phyloP scores from a whole-genome alignment of 331 rosid genomes.

The Saraca asoca region DNA sequence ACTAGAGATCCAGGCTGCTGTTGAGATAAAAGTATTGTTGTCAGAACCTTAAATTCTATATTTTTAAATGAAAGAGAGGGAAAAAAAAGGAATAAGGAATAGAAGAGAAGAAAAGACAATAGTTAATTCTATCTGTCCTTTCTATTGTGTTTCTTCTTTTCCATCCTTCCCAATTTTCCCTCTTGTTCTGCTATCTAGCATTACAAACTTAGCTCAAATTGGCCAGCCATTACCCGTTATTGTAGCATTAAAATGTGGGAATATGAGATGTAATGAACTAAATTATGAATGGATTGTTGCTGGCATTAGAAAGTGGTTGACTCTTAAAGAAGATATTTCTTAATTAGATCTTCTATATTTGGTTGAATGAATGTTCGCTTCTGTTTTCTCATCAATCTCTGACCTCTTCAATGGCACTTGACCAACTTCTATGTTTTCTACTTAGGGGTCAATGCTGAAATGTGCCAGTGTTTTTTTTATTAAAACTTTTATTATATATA shows the following conservation, averaged over 20 bases:
- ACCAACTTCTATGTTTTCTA: slow-evolving; percentile 28
- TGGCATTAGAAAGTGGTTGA: slow-evolving; percentile 24
- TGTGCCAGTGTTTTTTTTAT: neutral
- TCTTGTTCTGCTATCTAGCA: slow-evolving; percentile 25
- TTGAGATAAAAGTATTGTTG: neutral
- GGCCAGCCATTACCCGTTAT: slow-evolving; percentile 33
- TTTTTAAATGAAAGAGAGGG: slow-evolving; percentile 10
- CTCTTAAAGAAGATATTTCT: slow-evolving; percentile 20
- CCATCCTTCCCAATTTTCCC: slow-evolving; percentile 20
- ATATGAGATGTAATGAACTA: slow-evolving; percentile 25
- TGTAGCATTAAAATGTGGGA: slow-evolving; percentile 51
- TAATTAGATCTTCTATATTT: slow-evolving; percentile 39
- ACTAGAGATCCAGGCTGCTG: neutral
- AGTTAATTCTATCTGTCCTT: slow-evolving; percentile 29
- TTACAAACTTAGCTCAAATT: slow-evolving; percentile 30
- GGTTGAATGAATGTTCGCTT: slow-evolving; percentile 6
- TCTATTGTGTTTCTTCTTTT: slow-evolving; percentile 7
- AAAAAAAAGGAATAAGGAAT: slow-evolving; percentile 8
- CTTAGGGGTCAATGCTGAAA: slow-evolving; percentile 6
- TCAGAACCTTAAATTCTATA: neutral
- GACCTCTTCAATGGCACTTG: slow-evolving; percentile 35
- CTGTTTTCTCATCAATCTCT: slow-evolving; percentile 15
- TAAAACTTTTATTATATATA: neutral
- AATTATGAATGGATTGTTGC: too few relatives aligned
- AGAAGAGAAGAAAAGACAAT: slow-evolving; percentile 41